A percentile compares a stretch with the other conserved stretches of the same genome.
phyloP scores from a whole-genome alignment of 192 early-diverging fungal species.

The Haplosporangium gracile region DNA sequence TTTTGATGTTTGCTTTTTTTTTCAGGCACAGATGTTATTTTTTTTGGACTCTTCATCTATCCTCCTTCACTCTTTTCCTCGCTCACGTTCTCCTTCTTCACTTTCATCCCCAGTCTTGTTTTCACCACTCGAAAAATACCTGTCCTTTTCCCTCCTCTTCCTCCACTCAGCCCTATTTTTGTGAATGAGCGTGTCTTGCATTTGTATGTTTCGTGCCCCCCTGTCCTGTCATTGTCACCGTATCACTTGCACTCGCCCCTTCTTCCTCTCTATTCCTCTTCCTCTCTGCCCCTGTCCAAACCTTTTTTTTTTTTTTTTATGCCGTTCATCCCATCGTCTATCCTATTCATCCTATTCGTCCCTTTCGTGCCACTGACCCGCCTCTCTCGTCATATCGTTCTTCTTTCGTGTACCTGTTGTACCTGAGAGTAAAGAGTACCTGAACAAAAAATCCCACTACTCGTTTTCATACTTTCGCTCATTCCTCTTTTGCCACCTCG shows the following conservation, averaged over 20 bases:
- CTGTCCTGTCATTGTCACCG: neutral
- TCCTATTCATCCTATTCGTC: neutral
- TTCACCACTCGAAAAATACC: too few relatives aligned
- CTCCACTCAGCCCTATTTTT: too few relatives aligned
- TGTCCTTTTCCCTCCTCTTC: too few relatives aligned
- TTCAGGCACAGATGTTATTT: neutral
- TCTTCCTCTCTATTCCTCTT: neutral
- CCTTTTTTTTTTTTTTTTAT: too few relatives aligned
- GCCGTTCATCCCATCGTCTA: too few relatives aligned
- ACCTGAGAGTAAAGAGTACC: neutral
- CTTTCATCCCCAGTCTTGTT: too few relatives aligned
- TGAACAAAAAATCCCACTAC: neutral
- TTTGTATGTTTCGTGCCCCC: too few relatives aligned
- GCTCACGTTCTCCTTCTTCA: neutral
- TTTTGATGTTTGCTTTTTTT: neutral
- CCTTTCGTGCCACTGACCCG: neutral
- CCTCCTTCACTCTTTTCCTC: neutral
- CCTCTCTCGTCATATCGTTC: neutral
- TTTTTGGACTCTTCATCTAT: neutral
- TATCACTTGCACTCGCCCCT: neutral
- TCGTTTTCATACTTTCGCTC: neutral
- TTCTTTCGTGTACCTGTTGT: neutral
- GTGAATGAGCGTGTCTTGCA: too few relatives aligned
- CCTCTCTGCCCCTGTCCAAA: neutral
- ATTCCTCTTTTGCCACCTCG: neutral